Percentiles rank a stretch among this genome's conserved stretches.
These are phyloP conservation scores for Penicillium sp. DNA, from an alignment of 2,329 filamentous ascomycete genomes.

Conservation along the genomic window DNA sequence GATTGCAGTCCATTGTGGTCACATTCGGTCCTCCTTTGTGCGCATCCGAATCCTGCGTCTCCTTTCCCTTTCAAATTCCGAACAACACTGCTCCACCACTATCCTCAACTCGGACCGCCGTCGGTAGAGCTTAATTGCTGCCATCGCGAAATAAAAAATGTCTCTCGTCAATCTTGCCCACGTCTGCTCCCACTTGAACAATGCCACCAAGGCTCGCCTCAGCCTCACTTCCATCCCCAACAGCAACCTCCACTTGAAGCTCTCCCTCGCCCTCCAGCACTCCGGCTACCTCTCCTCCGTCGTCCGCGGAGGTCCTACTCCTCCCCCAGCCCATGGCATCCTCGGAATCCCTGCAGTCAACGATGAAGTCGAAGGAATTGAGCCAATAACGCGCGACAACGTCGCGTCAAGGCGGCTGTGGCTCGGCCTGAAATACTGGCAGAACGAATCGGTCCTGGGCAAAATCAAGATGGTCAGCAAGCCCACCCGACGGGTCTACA, in stretches of 20 bases:
- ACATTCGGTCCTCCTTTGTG: not conserved
- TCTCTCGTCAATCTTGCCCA: slow-evolving; percentile 71
- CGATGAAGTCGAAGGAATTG: slow-evolving; percentile 37
- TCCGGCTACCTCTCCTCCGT: slow-evolving; percentile 78
- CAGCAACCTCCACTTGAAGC: slow-evolving; percentile 72
- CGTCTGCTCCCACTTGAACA: slow-evolving; percentile 87
- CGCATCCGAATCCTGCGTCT: not conserved
- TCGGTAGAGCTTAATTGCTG: slow-evolving; percentile 21
- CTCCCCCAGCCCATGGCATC: slow-evolving; percentile 52
- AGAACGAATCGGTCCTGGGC: slow-evolving; percentile 72
- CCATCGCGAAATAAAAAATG: slow-evolving; percentile 48
- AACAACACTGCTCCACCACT: slow-evolving; percentile 1
- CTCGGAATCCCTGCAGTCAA: slow-evolving; percentile 49
- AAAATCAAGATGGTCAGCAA: slow-evolving; percentile 66
- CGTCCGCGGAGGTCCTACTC: slow-evolving; percentile 64
- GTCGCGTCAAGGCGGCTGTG: slow-evolving; percentile 72
- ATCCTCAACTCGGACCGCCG: slow-evolving; percentile 5
- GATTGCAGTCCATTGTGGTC: slow-evolving; percentile 6
- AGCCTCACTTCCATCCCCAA: slow-evolving; percentile 78
- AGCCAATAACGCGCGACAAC: slow-evolving; percentile 64
- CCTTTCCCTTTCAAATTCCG: not conserved
- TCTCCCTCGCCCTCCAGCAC: slow-evolving; percentile 74
- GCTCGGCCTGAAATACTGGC: slow-evolving; percentile 87
- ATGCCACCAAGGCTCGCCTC: slow-evolving; percentile 77
- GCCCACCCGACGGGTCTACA: slow-evolving; percentile 67